Base-by-base conservation (phyloP, 805 yeast genomes). In the Saturnispora bothae region DNA sequence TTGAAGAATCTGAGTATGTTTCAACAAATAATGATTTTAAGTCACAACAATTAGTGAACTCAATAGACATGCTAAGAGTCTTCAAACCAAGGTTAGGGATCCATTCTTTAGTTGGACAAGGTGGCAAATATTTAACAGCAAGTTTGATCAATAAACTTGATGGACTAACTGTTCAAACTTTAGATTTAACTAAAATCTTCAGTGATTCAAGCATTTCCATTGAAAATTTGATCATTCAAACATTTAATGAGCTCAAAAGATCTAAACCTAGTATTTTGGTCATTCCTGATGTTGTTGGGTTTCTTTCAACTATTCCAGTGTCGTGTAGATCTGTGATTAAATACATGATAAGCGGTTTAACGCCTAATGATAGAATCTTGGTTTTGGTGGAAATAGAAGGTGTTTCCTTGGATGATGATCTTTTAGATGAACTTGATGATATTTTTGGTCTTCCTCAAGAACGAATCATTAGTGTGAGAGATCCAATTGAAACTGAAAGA, bases 181-280 rank as follows among this genome's bases (percentile, higher is more conserved):
- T 92, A 30, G 98, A 92, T 53, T 62, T 92, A 41, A 82, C 86
- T 2, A 68, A 78, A 6, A 54, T 92, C 39, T 76, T 77, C 45
- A 75, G 85, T 12, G 96, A 89, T 49, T 66, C 89, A 6, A 74
- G 85, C 0, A 65, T 83, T 49, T 73, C 94, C 0, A 78, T 89
- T 1, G 98, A 92, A 55, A 80, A 84, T 51, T 70, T 82, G 1
- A 68, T 86, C 16, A 83, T 89, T 21, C 95, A 84, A 53, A 69
- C 82, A 29, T 79, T 92, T 50, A 66, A 81, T 17, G 98, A 92
- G 59, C 92, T 94, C 5, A 73, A 83, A 46, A 73, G 94, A 52
- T 94, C 89, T 45, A 81, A 82, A 42, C 98, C 97, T 0, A 73
- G 95, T 7, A 78, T 92, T 13, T 61, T 92, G 2, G 81, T 73